Conservation (phyloP, 2,329 filamentous ascomycete genomes). For the Podosphaera fusca region DNA sequence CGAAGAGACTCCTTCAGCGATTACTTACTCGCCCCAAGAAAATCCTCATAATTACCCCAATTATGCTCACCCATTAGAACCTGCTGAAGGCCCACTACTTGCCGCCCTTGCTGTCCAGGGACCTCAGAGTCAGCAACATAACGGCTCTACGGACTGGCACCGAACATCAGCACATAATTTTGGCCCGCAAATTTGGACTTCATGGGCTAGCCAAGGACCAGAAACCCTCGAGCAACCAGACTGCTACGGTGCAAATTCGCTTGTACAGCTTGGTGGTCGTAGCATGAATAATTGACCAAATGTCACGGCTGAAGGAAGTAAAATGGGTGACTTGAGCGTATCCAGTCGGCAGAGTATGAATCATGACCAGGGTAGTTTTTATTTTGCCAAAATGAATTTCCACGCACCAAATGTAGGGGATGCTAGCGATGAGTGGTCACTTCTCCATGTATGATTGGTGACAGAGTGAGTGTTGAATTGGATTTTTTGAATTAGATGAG, state of each 20-base stretch:
- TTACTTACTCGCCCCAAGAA: constrained; percentile 10
- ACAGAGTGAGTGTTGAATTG: no score
- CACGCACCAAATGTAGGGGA: no score
- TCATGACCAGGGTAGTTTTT: no score
- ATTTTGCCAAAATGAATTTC: no score
- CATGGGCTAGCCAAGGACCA: constrained; percentile 13
- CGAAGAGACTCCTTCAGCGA: constrained; percentile 6
- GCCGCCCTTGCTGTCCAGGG: constrained; percentile 11
- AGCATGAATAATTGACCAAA: constrained; percentile 4
- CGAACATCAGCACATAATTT: constrained; percentile 6
- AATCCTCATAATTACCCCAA: constrained; percentile 5
- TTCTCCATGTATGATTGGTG: no score
- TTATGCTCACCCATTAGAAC: constrained; percentile 6
- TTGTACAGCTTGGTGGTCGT: constrained; percentile 14
- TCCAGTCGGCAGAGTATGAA: no score
- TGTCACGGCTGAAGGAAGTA: not conserved
- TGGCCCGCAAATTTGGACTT: constrained; percentile 14
- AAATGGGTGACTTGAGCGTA: no score
- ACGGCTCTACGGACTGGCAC: constrained; percentile 5
- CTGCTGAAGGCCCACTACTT: constrained; percentile 11
- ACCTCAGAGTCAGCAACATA: constrained; percentile 16
- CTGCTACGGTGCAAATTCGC: constrained; percentile 13
- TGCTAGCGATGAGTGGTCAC: no score
- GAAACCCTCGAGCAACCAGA: constrained; percentile 15
- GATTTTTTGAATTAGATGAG: no score